phyloP scores from a whole-genome alignment of 352 stramenopile species.

The Pythium aristosporum region DNA sequence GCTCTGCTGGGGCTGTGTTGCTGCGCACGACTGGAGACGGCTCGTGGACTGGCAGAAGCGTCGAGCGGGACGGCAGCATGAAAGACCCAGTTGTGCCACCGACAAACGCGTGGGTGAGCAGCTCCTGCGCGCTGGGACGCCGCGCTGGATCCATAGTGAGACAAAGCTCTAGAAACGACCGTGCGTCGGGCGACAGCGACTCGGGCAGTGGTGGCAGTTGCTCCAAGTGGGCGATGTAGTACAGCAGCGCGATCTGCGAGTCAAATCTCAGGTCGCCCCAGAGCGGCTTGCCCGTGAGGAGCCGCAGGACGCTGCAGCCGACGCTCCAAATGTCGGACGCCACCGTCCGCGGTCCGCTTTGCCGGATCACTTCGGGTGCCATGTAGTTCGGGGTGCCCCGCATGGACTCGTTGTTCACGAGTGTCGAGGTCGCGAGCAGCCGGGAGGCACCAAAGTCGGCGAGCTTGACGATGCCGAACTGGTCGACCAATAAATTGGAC shows the following conservation, averaged over 20 bases:
- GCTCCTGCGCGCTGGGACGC: constrained; percentile 82
- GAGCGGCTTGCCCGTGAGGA: constrained; percentile 59
- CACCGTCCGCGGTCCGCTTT: constrained; percentile 56
- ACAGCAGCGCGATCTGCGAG: constrained; percentile 64
- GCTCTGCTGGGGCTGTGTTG: not conserved
- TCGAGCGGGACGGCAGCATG: constrained; percentile 7
- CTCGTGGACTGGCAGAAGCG: not conserved
- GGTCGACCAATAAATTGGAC: constrained; percentile 94
- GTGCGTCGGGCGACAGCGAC: constrained; percentile 38
- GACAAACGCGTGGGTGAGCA: constrained; percentile 92
- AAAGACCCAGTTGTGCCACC: not conserved
- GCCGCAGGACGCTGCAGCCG: constrained; percentile 75
- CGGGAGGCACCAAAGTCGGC: constrained; percentile 93
- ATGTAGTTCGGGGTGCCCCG: constrained; percentile 87
- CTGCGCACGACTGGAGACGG: not conserved
- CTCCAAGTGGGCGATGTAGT: constrained; percentile 58
- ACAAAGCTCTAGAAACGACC: constrained; percentile 50
- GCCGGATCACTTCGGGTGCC: constrained; percentile 87
- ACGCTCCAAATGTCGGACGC: constrained; percentile 86
- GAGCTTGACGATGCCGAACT: constrained; percentile 93
- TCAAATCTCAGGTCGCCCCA: constrained; percentile 85
- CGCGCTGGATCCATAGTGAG: constrained; percentile 48
- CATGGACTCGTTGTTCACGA: constrained; percentile 56
- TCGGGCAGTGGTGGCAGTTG: constrained; percentile 40
- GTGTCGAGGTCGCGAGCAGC: constrained; percentile 51